Evolutionary conservation across 495 filamentous ascomycete genomes (phyloP).

Genomic region (Evernia prunastri): DNA sequence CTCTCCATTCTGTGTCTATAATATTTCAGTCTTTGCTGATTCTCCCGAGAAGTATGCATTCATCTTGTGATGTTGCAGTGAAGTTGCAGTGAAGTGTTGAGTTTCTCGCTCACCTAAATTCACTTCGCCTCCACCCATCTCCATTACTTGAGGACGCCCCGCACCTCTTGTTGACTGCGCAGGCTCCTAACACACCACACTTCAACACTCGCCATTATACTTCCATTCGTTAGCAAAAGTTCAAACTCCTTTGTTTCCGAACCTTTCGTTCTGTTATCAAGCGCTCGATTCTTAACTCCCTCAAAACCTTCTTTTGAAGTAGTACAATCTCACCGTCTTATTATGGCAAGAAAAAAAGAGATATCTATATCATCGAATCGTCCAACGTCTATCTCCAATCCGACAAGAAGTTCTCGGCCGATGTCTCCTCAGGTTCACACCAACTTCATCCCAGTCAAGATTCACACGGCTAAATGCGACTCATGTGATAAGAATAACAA

Average conservation of each 20-base stretch:
- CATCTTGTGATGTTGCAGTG: too few relatives aligned
- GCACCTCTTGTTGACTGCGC: background rate
- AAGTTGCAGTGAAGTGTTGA: constrained; percentile 1
- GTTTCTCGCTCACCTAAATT: background rate
- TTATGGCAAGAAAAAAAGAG: background rate
- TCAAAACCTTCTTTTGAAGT: background rate
- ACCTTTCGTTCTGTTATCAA: background rate
- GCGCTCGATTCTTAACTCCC: background rate
- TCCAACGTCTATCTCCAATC: background rate
- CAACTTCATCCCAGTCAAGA: constrained; percentile 32
- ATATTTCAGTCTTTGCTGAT: background rate
- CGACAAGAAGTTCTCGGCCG: background rate
- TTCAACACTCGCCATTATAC: background rate
- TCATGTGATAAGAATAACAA: constrained; percentile 41
- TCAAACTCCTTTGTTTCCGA: background rate
- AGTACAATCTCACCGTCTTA: background rate
- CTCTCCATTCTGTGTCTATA: background rate
- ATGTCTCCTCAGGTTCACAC: constrained; percentile 9
- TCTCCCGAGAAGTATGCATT: background rate
- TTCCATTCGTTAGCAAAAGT: background rate
- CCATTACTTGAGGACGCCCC: background rate
- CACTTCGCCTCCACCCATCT: background rate
- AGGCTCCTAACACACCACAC: background rate
- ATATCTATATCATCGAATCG: background rate
- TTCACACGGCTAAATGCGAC: constrained; percentile 49